Conservation (phyloP, 768 basidiomycete genomes). For the Chalciporus piperatus region DNA sequence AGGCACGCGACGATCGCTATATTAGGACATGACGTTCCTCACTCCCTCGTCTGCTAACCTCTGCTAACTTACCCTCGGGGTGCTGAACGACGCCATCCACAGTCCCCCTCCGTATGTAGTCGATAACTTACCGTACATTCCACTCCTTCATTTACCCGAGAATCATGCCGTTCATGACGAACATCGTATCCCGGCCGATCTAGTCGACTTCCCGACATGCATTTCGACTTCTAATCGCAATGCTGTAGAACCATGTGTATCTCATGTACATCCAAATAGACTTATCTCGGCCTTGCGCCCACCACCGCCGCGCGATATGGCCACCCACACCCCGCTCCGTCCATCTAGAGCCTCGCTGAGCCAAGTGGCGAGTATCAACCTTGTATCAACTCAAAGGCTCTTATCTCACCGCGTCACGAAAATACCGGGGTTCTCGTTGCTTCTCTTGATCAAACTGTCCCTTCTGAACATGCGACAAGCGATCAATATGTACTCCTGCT, state of each 20-base stretch:
- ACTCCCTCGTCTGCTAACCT: too few species aligned
- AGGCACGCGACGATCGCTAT: slow-evolving; percentile 10
- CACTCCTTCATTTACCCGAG: too few species aligned
- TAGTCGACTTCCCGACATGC: not conserved
- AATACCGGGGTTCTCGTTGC: not conserved
- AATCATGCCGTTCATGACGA: not conserved
- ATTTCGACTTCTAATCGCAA: not conserved
- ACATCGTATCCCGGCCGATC: not conserved
- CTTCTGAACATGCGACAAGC: not conserved
- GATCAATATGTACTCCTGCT: not conserved
- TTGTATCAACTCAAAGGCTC: too few species aligned
- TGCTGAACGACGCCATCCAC: too few species aligned
- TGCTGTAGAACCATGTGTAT: not conserved
- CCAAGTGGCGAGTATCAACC: too few species aligned
- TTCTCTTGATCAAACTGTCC: not conserved
- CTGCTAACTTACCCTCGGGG: too few species aligned
- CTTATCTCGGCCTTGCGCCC: not conserved
- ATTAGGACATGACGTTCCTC: not conserved
- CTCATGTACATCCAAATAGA: not conserved
- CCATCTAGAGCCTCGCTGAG: not conserved
- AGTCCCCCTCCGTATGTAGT: not conserved
- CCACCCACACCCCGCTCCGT: not conserved
- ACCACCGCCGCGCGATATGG: not conserved
- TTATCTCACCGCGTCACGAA: not conserved
- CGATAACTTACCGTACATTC: too few species aligned